These are phyloP conservation scores for Myxozyma vanderwaltii DNA, from an alignment of 805 yeast species.

Conservation along the genomic window DNA sequence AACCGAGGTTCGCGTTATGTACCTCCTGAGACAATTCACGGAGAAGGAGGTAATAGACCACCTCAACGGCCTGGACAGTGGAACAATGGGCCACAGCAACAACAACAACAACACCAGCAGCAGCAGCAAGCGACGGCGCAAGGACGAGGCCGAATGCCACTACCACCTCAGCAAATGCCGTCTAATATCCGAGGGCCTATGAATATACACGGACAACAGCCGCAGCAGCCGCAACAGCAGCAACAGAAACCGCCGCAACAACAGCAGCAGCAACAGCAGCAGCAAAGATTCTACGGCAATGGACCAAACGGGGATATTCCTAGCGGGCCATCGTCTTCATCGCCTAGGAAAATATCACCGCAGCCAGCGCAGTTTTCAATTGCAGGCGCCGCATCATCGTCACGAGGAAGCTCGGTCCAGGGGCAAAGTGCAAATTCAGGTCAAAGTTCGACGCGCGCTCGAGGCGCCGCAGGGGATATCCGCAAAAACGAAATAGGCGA, in stretches of 20 bases:
- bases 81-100: neutral
- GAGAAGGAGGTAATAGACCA: neutral
- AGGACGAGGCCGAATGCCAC: neutral
- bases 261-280: neutral
- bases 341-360: neutral
- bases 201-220: neutral
- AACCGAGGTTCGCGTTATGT: neutral
- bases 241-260: neutral
- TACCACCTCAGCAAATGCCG: conserved; percentile 8
- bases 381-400: conserved; percentile 1
- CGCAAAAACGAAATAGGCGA: neutral
- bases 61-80: conserved; percentile 1
- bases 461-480: neutral
- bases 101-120: neutral
- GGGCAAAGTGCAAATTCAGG: neutral
- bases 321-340: neutral
- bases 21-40: neutral
- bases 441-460: neutral
- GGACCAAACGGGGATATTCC: neutral
- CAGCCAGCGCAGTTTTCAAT: neutral
- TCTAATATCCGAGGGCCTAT: neutral
- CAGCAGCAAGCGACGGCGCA: neutral
- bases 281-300: neutral
- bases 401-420: neutral
- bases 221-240: neutral